Evolutionary conservation across 2,329 filamentous ascomycete species (phyloP), one percentile per base, ranked within the genome.

Genomic region (Calonectria pteridis): DNA sequence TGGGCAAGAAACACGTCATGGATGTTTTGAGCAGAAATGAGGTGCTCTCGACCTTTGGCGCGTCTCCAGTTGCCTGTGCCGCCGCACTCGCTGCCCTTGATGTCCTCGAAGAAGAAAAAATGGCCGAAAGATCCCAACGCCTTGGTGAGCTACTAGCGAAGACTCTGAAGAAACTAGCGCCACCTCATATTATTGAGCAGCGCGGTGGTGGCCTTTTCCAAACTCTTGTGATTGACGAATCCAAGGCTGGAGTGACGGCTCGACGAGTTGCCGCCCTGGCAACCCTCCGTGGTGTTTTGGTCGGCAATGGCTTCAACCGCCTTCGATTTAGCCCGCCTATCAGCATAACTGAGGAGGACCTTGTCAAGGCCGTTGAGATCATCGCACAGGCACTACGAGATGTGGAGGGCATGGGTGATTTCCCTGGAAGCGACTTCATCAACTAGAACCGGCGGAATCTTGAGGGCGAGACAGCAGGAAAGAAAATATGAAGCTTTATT

Each of bases 1-100:
- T 74, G 72, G 72, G 72, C 0, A 72, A 72, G 37, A 68, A 72
- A n/a, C 16, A 69, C 11, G 65, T 72, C 26, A 74, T 74, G 72
- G 72, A 72, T 46, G 50, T 69, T 11, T 43, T 72, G 1, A 29
- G 9, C 13, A 72, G 43, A 28, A 49, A 62, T 23, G 72, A 74
- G 6, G 55, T 72, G 71, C 69, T 28, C 69, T 68, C 64, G 35
- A 58, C n/a, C n/a, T 40, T 23, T 62, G 33, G 55, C 7, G 72
- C 69, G 2, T 69, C 50, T 9, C 72, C 72, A 10, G 50, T 72
- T 16, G 69, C 72, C 4, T 72, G 69, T 40, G 72, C 72, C 13
- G 69, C 69, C 10, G 72, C 72, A 3, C 53, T 74, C 3, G 72
- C 72, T 10, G 31, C 72, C 1, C 65, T 74, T 13, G 72, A 72